A percentile compares a stretch with the other conserved stretches of the same genome.
phyloP scores from a whole-genome alignment of 2,329 filamentous ascomycete genomes.

The Monilinia fructicola region DNA sequence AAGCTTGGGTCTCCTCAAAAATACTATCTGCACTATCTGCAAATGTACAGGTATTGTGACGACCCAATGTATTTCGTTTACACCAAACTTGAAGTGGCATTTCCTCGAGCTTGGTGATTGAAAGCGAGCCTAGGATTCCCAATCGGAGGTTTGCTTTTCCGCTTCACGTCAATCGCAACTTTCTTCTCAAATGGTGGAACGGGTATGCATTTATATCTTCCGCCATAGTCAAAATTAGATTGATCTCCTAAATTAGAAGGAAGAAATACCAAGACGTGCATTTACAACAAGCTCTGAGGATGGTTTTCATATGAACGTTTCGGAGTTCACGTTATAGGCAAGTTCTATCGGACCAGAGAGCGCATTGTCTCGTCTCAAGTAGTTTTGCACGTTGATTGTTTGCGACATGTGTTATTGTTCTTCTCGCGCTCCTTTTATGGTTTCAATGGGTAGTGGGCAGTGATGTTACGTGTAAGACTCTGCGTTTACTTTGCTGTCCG shows the following conservation, averaged over 20 bases:
- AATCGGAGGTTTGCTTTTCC: background rate
- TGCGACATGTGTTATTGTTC: background rate
- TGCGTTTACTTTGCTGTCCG: background rate
- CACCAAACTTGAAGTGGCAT: background rate
- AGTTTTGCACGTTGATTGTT: background rate
- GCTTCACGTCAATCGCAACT: background rate
- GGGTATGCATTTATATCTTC: background rate
- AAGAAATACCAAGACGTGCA: background rate
- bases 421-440: background rate
- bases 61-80: background rate
- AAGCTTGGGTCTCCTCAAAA: no score
- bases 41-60: slow-evolving; percentile 1
- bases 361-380: background rate
- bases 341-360: background rate
- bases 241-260: background rate
- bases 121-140: no score
- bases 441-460: background rate
- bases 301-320: background rate
- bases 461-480: background rate
- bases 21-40: slow-evolving; percentile 1
- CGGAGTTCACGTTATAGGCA: background rate
- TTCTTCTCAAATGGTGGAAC: background rate
- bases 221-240: background rate
- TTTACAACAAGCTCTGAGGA: background rate
- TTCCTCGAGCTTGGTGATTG: background rate